These are phyloP conservation scores for Sphaerulina populicola DNA, from an alignment of 2,329 filamentous ascomycete genomes.

Conservation along the genomic window DNA sequence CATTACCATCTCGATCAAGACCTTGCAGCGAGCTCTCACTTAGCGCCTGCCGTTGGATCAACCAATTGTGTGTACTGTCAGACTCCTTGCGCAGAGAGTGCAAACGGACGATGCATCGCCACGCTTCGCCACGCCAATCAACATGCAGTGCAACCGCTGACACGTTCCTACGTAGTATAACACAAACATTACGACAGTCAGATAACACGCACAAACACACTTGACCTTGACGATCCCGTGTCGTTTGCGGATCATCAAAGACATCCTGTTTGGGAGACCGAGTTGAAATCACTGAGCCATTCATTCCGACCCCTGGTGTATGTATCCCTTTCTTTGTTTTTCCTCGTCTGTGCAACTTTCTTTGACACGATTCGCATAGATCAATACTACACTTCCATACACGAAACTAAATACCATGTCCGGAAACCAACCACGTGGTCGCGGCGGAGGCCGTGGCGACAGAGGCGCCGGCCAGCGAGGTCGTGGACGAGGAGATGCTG, in stretches of 20 bases:
- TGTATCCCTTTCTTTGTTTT: background rate
- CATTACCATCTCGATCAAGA: background rate
- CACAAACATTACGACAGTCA: background rate
- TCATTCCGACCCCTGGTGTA: constrained; percentile 8
- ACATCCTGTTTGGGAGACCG: background rate
- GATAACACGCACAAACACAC: background rate
- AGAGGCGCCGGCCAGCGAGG: constrained; percentile 10
- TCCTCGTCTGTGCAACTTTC: background rate
- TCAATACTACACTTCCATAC: background rate
- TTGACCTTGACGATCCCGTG: background rate
- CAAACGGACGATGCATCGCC: background rate
- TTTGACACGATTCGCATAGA: background rate
- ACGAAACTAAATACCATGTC: constrained; percentile 16
- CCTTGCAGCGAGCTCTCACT: background rate
- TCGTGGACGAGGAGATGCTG: constrained; percentile 9
- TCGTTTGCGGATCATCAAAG: background rate
- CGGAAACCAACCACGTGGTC: constrained; percentile 17
- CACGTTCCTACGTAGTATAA: background rate
- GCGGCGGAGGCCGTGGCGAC: constrained; percentile 13
- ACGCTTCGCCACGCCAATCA: background rate
- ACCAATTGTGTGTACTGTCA: too few species aligned
- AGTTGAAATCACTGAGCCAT: constrained; percentile 17
- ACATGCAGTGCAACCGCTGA: background rate
- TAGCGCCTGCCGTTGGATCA: background rate
- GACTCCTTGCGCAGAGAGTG: background rate